Evolutionary conservation across 108 stramenopile genomes (phyloP).

Genomic region (Pseudonitzschia pungens): DNA sequence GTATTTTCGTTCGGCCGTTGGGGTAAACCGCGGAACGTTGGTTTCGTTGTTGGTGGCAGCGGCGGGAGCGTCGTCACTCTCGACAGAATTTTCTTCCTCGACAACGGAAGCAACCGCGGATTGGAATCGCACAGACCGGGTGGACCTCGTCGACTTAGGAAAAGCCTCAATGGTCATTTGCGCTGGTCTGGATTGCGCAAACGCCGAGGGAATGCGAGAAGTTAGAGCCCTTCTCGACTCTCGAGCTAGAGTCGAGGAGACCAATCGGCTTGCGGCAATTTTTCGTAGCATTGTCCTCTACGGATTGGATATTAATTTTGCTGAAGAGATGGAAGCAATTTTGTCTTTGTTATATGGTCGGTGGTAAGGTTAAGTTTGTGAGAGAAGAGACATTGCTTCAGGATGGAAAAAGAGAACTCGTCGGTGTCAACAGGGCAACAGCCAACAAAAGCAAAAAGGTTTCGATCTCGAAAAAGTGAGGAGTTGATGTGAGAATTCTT

Average conservation of each 20-base stretch:
- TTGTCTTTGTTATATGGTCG: no score
- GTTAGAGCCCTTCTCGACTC: conserved; percentile 7
- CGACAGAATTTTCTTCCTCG: conserved; percentile 1
- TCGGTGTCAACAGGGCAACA: no score
- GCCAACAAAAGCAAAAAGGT: no score
- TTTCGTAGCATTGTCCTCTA: conserved; percentile 22
- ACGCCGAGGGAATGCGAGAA: background rate
- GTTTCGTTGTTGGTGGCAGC: background rate
- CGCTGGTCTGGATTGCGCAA: background rate
- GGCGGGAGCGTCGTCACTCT: background rate
- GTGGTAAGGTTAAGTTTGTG: no score
- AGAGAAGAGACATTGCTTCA: no score
- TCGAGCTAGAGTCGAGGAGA: conserved; percentile 17
- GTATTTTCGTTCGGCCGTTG: conserved; percentile 75
- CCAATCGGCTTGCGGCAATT: conserved; percentile 20
- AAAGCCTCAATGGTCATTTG: conserved; percentile 62
- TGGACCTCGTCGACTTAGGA: conserved; percentile 84
- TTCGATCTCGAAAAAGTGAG: background rate
- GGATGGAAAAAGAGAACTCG: no score
- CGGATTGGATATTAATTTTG: background rate
- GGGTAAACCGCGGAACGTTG: conserved; percentile 43
- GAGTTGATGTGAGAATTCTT: background rate
- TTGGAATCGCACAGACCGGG: conserved; percentile 12
- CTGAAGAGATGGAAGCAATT: no score
- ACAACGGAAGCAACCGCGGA: conserved; percentile 25